These are phyloP conservation scores for Geranium brycei DNA, from an alignment of 345 rosid genomes.

Conservation along the genomic window DNA sequence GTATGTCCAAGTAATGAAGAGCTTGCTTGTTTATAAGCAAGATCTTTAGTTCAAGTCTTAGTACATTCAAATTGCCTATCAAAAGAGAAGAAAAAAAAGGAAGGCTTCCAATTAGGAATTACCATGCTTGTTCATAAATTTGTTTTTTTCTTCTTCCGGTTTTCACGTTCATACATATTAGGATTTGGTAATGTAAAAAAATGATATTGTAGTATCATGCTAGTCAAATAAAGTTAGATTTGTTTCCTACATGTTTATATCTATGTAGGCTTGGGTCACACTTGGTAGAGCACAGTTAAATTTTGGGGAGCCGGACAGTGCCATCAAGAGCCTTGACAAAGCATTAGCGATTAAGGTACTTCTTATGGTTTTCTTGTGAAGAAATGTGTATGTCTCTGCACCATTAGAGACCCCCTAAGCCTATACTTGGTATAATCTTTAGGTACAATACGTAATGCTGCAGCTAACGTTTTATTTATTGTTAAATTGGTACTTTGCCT, in stretches of 20 bases:
- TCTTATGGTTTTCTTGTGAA: background rate
- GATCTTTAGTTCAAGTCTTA: no score
- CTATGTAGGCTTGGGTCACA: slow-evolving; percentile 70
- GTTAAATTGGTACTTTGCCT: background rate
- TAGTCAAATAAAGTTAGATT: background rate
- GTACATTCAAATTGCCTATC: no score
- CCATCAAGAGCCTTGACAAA: slow-evolving; percentile 55
- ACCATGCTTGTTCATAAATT: no score
- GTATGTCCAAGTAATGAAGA: no score
- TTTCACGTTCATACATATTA: no score
- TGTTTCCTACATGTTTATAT: background rate
- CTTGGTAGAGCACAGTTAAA: slow-evolving; percentile 92
- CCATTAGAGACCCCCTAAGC: background rate
- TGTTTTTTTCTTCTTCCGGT: no score
- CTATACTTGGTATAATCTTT: background rate
- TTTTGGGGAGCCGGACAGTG: slow-evolving; percentile 83
- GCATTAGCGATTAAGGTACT: slow-evolving; percentile 59
- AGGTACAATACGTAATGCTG: background rate
- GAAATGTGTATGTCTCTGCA: background rate
- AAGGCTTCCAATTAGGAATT: no score
- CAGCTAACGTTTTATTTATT: no score
- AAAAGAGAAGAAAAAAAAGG: no score
- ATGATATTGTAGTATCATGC: background rate
- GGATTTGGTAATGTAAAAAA: no score
- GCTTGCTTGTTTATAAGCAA: no score